Percentiles rank a stretch among this genome's conserved stretches.
Conservation (phyloP, 1,284 basidiomycete genomes). For the Neonothopanus nambi region DNA sequence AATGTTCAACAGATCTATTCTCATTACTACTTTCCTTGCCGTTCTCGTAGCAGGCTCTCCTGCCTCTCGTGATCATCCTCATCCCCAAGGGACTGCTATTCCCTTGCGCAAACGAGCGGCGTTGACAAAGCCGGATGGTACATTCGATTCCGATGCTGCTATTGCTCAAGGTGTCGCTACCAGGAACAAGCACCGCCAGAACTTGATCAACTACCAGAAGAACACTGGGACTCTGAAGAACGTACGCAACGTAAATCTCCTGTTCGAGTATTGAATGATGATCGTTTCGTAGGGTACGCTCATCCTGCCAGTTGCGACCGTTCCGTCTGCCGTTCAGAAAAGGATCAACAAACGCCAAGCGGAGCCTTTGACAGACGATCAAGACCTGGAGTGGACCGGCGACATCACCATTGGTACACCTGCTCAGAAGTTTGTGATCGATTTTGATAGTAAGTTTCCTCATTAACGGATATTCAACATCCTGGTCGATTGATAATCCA, state of each 20-base stretch:
- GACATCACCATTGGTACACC: slow-evolving; percentile 34
- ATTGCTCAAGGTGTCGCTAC: slow-evolving; percentile 18
- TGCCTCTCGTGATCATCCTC: too few species aligned
- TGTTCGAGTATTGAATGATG: not conserved
- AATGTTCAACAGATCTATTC: slow-evolving; percentile 4
- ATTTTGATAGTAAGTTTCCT: slow-evolving; percentile 35
- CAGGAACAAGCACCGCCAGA: slow-evolving; percentile 27
- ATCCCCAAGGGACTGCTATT: slow-evolving; percentile 1
- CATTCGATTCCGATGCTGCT: slow-evolving; percentile 27
- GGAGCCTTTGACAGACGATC: slow-evolving; percentile 24
- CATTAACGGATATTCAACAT: slow-evolving; percentile 17
- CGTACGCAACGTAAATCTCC: too few species aligned
- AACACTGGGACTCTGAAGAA: slow-evolving; percentile 22
- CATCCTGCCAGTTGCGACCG: slow-evolving; percentile 16
- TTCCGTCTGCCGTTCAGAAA: slow-evolving; percentile 15
- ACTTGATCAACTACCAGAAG: slow-evolving; percentile 25
- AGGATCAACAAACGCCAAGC: slow-evolving; percentile 19
- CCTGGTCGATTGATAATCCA: not conserved
- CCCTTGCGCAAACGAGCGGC: slow-evolving; percentile 16
- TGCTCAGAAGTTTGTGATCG: slow-evolving; percentile 25
- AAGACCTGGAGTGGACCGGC: slow-evolving; percentile 28
- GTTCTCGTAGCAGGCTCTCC: not conserved
- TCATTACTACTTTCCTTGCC: not conserved
- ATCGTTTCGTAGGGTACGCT: slow-evolving; percentile 16
- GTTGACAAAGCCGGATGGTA: slow-evolving; percentile 21